Conservation (phyloP, 306 rosid species). For the Argentina anserina region DNA sequence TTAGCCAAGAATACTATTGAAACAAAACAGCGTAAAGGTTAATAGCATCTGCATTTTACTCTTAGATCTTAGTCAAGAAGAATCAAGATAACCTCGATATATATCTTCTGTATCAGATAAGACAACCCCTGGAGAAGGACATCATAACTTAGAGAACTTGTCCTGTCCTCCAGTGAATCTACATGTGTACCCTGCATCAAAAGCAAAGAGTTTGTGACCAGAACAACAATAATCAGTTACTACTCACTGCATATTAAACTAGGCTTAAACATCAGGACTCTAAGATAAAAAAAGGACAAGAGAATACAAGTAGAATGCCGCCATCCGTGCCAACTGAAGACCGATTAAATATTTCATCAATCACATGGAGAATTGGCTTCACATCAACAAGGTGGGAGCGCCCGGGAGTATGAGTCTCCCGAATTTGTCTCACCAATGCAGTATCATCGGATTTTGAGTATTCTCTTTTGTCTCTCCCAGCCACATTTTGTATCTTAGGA, state of each 20-base stretch:
- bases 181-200: conserved; percentile 44
- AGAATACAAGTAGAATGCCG: conserved; percentile 33
- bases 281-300: not conserved
- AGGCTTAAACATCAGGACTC: not conserved
- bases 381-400: conserved; percentile 51
- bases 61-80: not conserved
- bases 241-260: not conserved
- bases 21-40: not conserved
- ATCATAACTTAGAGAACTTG: conserved; percentile 39
- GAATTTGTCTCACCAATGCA: conserved; percentile 64
- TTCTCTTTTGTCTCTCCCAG: conserved; percentile 43
- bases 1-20: not conserved
- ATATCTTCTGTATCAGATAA: conserved; percentile 62
- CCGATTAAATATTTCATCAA: conserved; percentile 49
- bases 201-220: conserved; percentile 2
- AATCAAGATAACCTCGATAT: conserved; percentile 51
- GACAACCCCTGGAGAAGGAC: conserved; percentile 50
- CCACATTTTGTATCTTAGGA: conserved; percentile 19
- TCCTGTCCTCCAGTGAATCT: conserved; percentile 41
- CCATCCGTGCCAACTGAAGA: conserved; percentile 41
- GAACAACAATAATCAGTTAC: not conserved
- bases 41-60: not conserved
- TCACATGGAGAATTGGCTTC: conserved; percentile 50
- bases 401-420: conserved; percentile 65
- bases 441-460: conserved; percentile 56